A percentile compares a stretch with the other conserved stretches of the same genome.
Evolutionary conservation across 345 rosid species (phyloP).

Genomic region (Rhodamnia argentea): DNA sequence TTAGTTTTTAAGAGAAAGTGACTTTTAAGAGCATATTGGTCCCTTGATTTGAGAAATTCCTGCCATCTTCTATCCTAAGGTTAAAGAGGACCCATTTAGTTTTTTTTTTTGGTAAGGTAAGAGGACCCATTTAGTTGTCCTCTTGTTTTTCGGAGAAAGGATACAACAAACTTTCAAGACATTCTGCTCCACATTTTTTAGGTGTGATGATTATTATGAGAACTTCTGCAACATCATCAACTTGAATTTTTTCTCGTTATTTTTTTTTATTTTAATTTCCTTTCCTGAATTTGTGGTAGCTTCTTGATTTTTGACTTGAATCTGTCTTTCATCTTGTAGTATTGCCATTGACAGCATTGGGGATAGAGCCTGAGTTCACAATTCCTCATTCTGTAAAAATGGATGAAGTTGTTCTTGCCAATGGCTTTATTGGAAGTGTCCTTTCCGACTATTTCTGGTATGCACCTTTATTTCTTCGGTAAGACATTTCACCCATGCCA

Average conservation of each 20-base stretch:
- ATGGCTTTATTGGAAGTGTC: slow-evolving; percentile 93
- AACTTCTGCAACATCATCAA: not conserved
- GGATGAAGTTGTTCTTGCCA: slow-evolving; percentile 94
- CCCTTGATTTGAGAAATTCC: not conserved
- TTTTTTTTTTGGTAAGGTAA: too few species aligned
- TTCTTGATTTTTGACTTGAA: not conserved
- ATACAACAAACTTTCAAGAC: not conserved
- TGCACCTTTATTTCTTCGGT: not conserved
- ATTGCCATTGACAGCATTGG: slow-evolving; percentile 93
- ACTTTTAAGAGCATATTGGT: not conserved
- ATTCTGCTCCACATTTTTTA: not conserved
- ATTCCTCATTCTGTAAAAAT: slow-evolving; percentile 86
- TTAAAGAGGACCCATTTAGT: not conserved
- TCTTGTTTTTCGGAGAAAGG: not conserved
- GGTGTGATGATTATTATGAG: not conserved
- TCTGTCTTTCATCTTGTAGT: slow-evolving; percentile 34
- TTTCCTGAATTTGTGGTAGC: not conserved
- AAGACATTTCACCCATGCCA: not conserved
- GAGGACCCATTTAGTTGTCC: not conserved
- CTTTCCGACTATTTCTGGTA: slow-evolving; percentile 97
- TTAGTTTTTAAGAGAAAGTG: not conserved
- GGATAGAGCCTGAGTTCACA: slow-evolving; percentile 92
- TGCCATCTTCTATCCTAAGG: not conserved
- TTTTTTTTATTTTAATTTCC: not conserved
- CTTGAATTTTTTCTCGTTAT: not conserved